Conservation (phyloP, 2,329 filamentous ascomycete genomes). For the Paracorniculantispora psalliotae region DNA sequence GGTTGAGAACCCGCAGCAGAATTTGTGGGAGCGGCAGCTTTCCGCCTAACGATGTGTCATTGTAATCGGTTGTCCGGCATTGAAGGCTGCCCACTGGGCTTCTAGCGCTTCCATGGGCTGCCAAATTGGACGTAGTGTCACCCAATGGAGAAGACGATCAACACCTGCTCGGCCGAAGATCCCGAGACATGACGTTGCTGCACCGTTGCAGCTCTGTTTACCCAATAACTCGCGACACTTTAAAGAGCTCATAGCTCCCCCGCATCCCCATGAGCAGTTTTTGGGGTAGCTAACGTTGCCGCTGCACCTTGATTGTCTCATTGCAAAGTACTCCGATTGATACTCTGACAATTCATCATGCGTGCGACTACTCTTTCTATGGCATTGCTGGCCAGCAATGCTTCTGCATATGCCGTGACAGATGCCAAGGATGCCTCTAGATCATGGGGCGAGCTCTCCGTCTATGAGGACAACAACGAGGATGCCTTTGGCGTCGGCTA, state of each 20-base stretch:
- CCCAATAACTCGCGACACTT: background rate
- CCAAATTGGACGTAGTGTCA: conserved; percentile 1
- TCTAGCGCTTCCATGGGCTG: background rate
- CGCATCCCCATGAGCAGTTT: background rate
- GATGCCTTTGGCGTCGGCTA: conserved; percentile 42
- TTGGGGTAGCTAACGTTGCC: background rate
- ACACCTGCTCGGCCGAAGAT: background rate
- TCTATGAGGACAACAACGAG: conserved; percentile 42
- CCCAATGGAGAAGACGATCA: background rate
- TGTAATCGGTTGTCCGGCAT: background rate
- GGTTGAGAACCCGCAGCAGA: background rate
- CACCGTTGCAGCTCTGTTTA: background rate
- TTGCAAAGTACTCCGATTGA: background rate
- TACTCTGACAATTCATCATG: background rate
- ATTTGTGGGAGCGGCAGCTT: background rate
- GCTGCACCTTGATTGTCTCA: conserved; percentile 1
- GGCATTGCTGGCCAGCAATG: background rate
- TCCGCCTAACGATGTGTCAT: background rate
- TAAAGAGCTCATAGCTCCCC: background rate
- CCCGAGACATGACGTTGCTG: background rate
- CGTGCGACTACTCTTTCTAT: background rate
- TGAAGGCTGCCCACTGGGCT: background rate
- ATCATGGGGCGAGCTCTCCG: conserved; percentile 42
- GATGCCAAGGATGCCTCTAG: conserved; percentile 26
- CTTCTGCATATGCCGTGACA: conserved; percentile 18